Evolutionary conservation across 2,329 filamentous ascomycete species (phyloP).

Genomic region (Aureobasidium mangrovei): DNA sequence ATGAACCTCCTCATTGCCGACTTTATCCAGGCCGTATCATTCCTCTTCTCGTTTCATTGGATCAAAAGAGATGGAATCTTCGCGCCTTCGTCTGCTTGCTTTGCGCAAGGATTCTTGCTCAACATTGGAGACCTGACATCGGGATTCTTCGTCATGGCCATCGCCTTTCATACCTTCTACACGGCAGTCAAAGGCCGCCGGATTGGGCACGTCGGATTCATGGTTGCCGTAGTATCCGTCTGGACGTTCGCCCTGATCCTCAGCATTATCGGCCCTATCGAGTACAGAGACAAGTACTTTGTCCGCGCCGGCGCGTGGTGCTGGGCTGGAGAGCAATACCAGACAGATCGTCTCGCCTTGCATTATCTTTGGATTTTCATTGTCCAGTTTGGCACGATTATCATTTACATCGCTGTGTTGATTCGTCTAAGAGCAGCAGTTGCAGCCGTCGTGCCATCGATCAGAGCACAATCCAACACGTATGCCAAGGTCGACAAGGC

Average conservation of each 20-base stretch:
- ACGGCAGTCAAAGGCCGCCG: slow-evolving; percentile 50
- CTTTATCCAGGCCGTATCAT: slow-evolving; percentile 56
- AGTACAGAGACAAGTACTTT: slow-evolving; percentile 38
- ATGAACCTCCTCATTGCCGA: slow-evolving; percentile 62
- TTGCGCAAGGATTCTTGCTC: slow-evolving; percentile 58
- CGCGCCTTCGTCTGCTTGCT: slow-evolving; percentile 48
- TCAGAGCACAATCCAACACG: slow-evolving; percentile 8
- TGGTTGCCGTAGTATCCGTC: slow-evolving; percentile 36
- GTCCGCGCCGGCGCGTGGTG: slow-evolving; percentile 61
- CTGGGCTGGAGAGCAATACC: slow-evolving; percentile 53
- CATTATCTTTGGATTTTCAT: slow-evolving; percentile 59
- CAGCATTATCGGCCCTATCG: slow-evolving; percentile 38
- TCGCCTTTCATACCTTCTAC: slow-evolving; percentile 58
- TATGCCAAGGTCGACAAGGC: slow-evolving; percentile 27
- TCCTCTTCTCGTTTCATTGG: slow-evolving; percentile 55
- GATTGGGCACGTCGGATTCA: slow-evolving; percentile 45
- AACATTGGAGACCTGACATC: slow-evolving; percentile 58
- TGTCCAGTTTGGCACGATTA: slow-evolving; percentile 43
- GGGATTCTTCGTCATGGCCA: slow-evolving; percentile 57
- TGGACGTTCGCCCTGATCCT: slow-evolving; percentile 55
- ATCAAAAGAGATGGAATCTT: slow-evolving; percentile 45
- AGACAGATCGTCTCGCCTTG: slow-evolving; percentile 47
- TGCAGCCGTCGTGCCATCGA: slow-evolving; percentile 16
- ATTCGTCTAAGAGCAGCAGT: slow-evolving; percentile 23
- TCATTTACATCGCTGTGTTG: slow-evolving; percentile 38